Evolutionary conservation across 2,329 filamentous ascomycete species (phyloP).

Genomic region (Pseudogymnoascus sp.): DNA sequence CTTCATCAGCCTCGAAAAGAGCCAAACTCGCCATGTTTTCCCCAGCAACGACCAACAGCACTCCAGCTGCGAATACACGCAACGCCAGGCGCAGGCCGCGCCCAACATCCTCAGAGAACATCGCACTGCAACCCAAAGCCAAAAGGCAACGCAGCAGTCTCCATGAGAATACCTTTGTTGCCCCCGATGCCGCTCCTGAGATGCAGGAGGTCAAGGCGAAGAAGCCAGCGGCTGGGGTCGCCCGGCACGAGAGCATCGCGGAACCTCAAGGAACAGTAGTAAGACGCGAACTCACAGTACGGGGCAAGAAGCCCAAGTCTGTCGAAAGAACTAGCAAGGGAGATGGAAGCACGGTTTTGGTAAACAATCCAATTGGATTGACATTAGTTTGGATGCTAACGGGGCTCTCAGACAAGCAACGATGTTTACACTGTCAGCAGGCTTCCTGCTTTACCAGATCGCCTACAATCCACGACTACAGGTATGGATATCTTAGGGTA

Average conservation of each 20-base stretch:
- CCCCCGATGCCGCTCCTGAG: conserved; percentile 43
- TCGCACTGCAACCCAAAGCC: conserved; percentile 48
- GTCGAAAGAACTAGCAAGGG: conserved; percentile 60
- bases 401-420: conserved; percentile 61
- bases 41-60: conserved; percentile 38
- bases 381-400: conserved; percentile 11
- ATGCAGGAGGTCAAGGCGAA: conserved; percentile 49
- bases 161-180: conserved; percentile 48
- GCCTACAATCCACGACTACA: conserved; percentile 57
- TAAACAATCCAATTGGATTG: conserved; percentile 32
- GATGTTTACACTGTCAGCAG: conserved; percentile 79
- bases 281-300: conserved; percentile 45
- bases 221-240: conserved; percentile 32
- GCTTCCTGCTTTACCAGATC: conserved; percentile 72
- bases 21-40: conserved; percentile 47
- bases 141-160: conserved; percentile 54
- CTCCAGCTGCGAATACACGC: conserved; percentile 48
- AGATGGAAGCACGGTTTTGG: conserved; percentile 59
- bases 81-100: conserved; percentile 52
- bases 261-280: conserved; percentile 21
- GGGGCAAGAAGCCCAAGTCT: conserved; percentile 55
- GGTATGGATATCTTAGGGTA: conserved; percentile 41
- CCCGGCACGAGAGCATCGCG: conserved; percentile 28
- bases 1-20: neutral
- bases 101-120: conserved; percentile 48